Base-by-base conservation (phyloP, 139 green algal genomes). In the Cymbomonas tetramitiformis region DNA sequence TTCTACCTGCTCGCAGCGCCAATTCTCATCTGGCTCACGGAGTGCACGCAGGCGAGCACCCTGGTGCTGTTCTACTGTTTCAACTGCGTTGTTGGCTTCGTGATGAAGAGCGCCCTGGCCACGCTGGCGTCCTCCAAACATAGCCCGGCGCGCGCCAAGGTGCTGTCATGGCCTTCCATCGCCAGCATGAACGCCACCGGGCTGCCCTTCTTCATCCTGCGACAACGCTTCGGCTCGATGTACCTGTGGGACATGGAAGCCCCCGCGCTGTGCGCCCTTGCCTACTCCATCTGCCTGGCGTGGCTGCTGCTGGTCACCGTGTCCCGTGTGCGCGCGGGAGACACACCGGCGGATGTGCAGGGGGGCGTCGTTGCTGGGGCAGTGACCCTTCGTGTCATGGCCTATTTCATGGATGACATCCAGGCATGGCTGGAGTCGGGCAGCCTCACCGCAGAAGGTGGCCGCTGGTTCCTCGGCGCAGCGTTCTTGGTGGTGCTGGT, bases 51-150 rank as follows among this genome's bases (percentile, higher is more conserved):
- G 3, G 30, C 52, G n/a, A 25, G 30, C 2, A 38, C 49, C 1
- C 21, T 60, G 15, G 38, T 60, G 52, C 15, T 60, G 5, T 50
- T 48, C 19, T 60, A 60, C 36, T 60, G 52, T 38, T 25, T 60
- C 24, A 34, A 3, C 8, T 48, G 7, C 40, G 36, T 23, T 18
- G 12, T 36, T 1, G 52, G 52, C 8, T 60, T 38, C 21, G 36
- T 60, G 6, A 18, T 26, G 7, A 60, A 60, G 36, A 38, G 52
- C 23, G 30, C 52, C n/a, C 26, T 60, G 31, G 30, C 26, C 9
- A 60, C 52, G 2, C 21, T 38, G 29, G 49, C 8, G 10, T 36
- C 18, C 1, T 49, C 26, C 10, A 56, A 38, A 23, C 47, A 30
- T 12, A 40, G 7, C 24, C 26, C 49, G 1, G 29, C 24, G 15